Evolutionary conservation across 192 early-diverging fungal genomes (phyloP).

Genomic region (Backusella sp.): DNA sequence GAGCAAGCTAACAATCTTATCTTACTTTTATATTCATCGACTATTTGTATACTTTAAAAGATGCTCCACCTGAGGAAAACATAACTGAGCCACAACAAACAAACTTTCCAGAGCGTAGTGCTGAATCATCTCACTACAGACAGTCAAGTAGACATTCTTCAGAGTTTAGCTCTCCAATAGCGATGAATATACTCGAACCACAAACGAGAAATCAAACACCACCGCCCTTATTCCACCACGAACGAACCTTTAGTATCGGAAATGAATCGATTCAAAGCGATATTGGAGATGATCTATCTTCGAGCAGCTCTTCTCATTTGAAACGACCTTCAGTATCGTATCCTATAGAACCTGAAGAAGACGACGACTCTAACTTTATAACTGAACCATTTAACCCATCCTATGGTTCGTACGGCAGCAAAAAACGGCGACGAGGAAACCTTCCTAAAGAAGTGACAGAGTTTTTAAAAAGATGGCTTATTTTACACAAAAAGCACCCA

Average conservation of each 20-base stretch:
- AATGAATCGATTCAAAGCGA: not conserved
- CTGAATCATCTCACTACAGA: not conserved
- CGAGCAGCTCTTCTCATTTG: not conserved
- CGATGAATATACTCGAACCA: not conserved
- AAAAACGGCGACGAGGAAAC: constrained; percentile 15
- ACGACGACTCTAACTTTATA: constrained; percentile 1
- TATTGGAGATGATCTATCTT: not conserved
- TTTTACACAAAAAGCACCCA: constrained; percentile 19
- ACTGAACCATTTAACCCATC: constrained; percentile 1
- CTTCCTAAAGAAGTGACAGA: constrained; percentile 20
- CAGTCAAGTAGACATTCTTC: not conserved
- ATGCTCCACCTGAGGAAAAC: not conserved
- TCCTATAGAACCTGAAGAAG: not conserved
- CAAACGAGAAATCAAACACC: constrained; percentile 1
- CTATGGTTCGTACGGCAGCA: not conserved
- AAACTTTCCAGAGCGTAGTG: not conserved
- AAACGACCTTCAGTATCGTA: not conserved
- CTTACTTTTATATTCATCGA: not conserved
- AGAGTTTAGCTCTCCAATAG: not conserved
- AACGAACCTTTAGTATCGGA: not conserved
- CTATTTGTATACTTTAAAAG: not conserved
- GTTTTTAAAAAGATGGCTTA: constrained; percentile 15
- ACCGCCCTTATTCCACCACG: not conserved
- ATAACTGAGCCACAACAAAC: not conserved
- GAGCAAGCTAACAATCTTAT: not conserved